Base-by-base conservation (phyloP, 129 eudicot species). In the Tagetes erecta region DNA sequence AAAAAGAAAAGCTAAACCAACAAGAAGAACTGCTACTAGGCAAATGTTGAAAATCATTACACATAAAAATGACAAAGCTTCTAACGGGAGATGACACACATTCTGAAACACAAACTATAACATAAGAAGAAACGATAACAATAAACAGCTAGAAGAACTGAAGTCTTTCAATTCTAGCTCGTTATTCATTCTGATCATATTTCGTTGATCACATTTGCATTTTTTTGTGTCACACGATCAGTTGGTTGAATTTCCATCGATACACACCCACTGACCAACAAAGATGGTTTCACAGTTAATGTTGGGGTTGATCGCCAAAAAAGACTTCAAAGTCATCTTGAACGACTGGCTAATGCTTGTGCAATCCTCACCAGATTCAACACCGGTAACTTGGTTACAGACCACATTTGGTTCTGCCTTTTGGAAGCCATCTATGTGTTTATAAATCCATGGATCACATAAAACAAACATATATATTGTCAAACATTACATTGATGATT, bases 251-350 rank as follows among this genome's bases (percentile, higher is more conserved):
- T 7, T 57, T 65, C 84, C 78, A 37, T 53, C 35, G 10, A 76
- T 27, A 51, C 78, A 82, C 62, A 71, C 72, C 82, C 82, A 79
- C 41, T 79, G 82, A 39, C 82, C 82, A 55, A 79, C 82, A 40
- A 79, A 71, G 55, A 65, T 37, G 11, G 8, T 1, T 41, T 79
- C 77, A 20, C 83, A 79, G 39, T 79, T 79, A 51, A 79, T 73
- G 68, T 79, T 79, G 12, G 83, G 83, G 64, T 79, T 79, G 6
- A 72, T 79, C 33, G 39, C 58, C 77, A 55, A 53, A 67, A 79
- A 79, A 0, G 49, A 42, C 12, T 8, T 31, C 50, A 64, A 14
- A 42, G 68, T 72, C 68, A 72, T 2, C 73, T 52, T 53, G 59
- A 72, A 44, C 6, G 49, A 10, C 41, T 55, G n/a, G 51, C 78